Evolutionary conservation across 2,329 filamentous ascomycete genomes (phyloP).

Genomic region (Aspergillus quadrilineatus): DNA sequence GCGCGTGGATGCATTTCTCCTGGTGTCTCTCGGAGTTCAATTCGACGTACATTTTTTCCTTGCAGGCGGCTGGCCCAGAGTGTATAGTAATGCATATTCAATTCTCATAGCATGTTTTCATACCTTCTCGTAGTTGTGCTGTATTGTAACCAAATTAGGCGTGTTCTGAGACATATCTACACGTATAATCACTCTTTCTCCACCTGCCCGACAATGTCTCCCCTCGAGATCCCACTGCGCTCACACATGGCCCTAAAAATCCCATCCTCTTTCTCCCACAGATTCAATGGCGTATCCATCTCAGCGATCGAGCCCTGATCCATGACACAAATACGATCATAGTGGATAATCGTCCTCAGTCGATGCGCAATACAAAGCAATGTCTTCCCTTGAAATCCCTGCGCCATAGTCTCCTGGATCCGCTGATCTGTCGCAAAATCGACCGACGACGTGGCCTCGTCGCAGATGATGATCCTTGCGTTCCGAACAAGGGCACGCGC

Average conservation of each 20-base stretch:
- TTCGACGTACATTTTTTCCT: constrained; percentile 7
- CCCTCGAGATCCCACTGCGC: constrained; percentile 67
- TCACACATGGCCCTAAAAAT: constrained; percentile 93
- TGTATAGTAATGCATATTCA: constrained; percentile 9
- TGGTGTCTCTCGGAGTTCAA: background rate
- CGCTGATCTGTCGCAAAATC: constrained; percentile 95
- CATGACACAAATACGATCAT: constrained; percentile 97
- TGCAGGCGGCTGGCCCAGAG: constrained; percentile 4
- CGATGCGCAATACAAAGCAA: constrained; percentile 90
- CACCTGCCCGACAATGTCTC: constrained; percentile 27
- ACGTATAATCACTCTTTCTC: background rate
- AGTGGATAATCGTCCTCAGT: constrained; percentile 85
- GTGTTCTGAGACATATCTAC: background rate
- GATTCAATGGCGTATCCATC: constrained; percentile 69
- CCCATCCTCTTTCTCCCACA: constrained; percentile 68
- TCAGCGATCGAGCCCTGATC: constrained; percentile 84
- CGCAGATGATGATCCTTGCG: constrained; percentile 90
- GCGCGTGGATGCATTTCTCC: constrained; percentile 8
- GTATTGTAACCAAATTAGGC: background rate
- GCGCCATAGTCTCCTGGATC: constrained; percentile 85
- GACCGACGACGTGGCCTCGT: constrained; percentile 90
- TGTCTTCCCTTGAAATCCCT: constrained; percentile 81
- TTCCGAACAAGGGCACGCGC: constrained; percentile 85
- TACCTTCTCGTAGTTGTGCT: background rate
- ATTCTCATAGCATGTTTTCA: background rate